A percentile compares a stretch with the other conserved stretches of the same genome.
Evolutionary conservation across 371 early-diverging fungal species (phyloP).

Genomic region (Zancudomyces culisetae): DNA sequence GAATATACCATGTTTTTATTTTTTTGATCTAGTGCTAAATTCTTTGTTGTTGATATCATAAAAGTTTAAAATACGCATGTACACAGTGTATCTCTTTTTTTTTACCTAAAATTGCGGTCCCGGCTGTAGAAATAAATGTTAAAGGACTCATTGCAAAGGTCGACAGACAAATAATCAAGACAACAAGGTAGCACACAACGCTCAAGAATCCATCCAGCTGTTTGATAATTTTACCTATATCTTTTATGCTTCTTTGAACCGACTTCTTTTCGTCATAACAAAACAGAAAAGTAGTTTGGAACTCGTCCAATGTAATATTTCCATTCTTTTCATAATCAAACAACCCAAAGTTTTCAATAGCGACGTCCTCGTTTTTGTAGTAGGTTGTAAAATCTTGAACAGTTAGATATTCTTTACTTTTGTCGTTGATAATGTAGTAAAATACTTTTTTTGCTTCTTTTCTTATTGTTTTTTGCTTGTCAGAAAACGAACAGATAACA

Average conservation of each 20-base stretch:
- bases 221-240: conserved; percentile 48
- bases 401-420: conserved; percentile 8
- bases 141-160: conserved; percentile 46
- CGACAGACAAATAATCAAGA: conserved; percentile 21
- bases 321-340: conserved; percentile 58
- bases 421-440: background rate
- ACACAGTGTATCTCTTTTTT: no score
- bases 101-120: conserved; percentile 34
- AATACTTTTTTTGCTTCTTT: background rate
- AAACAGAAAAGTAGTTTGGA: conserved; percentile 35
- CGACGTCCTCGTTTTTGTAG: conserved; percentile 27
- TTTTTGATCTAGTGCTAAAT: no score
- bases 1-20: no score
- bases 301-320: conserved; percentile 37
- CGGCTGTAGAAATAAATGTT: conserved; percentile 24
- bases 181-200: conserved; percentile 25
- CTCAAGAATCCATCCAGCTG: conserved; percentile 43
- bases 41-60: background rate
- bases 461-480: background rate
- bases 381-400: conserved; percentile 4
- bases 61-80: background rate
- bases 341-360: conserved; percentile 40
- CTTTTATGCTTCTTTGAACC: conserved; percentile 36
- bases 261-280: conserved; percentile 44
- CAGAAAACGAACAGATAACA: background rate